phyloP scores from a whole-genome alignment of 495 filamentous ascomycete species.

The Stereocaulon alpinum region DNA sequence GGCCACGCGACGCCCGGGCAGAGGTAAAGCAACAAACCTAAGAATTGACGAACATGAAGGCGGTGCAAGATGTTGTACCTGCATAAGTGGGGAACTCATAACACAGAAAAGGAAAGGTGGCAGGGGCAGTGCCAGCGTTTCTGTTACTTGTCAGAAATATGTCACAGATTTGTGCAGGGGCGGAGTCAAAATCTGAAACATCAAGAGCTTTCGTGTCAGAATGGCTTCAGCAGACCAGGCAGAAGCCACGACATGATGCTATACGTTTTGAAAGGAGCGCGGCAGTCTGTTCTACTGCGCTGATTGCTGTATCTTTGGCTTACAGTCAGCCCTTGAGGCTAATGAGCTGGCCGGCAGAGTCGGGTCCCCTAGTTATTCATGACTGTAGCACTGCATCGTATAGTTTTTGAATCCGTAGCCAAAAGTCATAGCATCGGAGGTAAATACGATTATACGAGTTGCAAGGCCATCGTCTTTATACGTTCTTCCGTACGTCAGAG shows the following conservation, averaged over 20 bases:
- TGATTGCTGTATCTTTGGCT: neutral
- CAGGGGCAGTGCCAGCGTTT: neutral
- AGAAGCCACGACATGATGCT: neutral
- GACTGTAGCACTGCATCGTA: too few species aligned
- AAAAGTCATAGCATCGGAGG: neutral
- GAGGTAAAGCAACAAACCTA: neutral
- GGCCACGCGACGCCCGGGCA: neutral
- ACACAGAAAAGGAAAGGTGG: neutral
- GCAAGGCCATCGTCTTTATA: neutral
- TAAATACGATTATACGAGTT: neutral
- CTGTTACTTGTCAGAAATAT: neutral
- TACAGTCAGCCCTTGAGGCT: neutral
- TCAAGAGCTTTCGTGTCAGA: constrained; percentile 8
- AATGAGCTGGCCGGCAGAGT: neutral
- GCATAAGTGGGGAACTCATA: neutral
- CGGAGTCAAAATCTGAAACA: constrained; percentile 14
- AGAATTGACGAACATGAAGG: neutral
- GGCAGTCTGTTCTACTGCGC: constrained; percentile 11
- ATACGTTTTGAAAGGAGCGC: constrained; percentile 16
- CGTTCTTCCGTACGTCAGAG: neutral
- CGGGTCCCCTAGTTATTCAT: neutral
- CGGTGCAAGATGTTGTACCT: constrained; percentile 5
- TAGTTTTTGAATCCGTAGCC: too few species aligned
- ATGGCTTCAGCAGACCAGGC: constrained; percentile 1
- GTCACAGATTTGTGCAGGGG: neutral